Conservation (phyloP, 257 asterid genomes). For the Scutellaria minor region DNA sequence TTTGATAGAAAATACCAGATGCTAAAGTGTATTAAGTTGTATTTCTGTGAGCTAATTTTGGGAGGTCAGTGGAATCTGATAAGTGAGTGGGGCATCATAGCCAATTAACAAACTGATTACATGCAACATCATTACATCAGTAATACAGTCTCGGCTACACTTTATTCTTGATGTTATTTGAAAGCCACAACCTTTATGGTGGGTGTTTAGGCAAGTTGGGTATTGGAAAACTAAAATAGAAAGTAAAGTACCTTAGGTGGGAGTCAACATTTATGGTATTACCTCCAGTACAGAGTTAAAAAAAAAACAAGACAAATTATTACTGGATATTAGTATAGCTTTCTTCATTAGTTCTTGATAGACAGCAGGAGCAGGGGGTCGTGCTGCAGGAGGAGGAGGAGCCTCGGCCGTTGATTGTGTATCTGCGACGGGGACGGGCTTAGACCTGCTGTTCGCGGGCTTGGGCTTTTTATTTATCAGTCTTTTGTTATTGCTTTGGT, state of each 20-base stretch:
- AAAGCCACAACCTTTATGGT: neutral
- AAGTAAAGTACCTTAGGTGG: neutral
- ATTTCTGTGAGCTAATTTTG: neutral
- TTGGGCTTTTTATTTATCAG: too few relatives aligned
- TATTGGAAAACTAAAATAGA: neutral
- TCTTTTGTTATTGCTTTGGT: too few relatives aligned
- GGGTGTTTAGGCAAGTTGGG: neutral
- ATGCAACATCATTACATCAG: neutral
- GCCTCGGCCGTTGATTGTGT: too few relatives aligned
- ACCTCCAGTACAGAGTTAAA: neutral
- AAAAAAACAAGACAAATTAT: neutral
- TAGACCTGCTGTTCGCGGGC: too few relatives aligned
- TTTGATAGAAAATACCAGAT: neutral
- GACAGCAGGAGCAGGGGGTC: too few relatives aligned
- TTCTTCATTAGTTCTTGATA: conserved; percentile 10
- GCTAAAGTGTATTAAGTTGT: neutral
- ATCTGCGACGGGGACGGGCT: too few relatives aligned
- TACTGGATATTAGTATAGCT: neutral
- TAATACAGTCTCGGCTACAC: neutral
- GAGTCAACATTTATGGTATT: conserved; percentile 5
- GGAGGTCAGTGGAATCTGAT: too few relatives aligned
- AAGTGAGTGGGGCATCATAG: too few relatives aligned
- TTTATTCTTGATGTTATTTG: neutral
- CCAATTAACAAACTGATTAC: neutral
- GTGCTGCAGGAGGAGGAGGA: too few relatives aligned